Evolutionary conservation across 2,329 filamentous ascomycete species (phyloP), one percentile per base, ranked within the genome.

Genomic region (Aspergillus awamori): DNA sequence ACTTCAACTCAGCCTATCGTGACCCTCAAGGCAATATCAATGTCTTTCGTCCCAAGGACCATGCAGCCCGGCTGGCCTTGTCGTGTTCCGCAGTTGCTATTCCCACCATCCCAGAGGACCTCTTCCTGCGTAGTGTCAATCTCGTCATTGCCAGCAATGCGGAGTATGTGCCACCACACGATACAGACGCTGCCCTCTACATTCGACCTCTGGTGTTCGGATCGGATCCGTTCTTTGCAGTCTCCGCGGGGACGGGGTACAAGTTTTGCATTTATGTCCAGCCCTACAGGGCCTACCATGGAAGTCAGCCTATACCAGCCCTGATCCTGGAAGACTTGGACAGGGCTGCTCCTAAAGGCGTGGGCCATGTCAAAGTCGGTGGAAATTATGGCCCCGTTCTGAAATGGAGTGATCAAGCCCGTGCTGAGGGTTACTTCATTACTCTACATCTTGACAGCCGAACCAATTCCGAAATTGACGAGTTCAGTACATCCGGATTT

Each of bases 381-480:
- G 76, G 76, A 0, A 77, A 77, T 58, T 78, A 78, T 60, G 75
- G 72, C 0, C 72, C 75, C 4, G 75, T 74, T 2, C 63, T 76
- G n/a, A 63, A 66, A n/a, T 74, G 69, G 60, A 70, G 63, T 8
- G 69, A 70, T 11, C 64, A 70, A 38, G 75, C 76, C n/a, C 55
- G 63, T 13, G 62, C 59, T 8, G 66, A 73, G 24, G 76, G 74
- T 1, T 78, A 66, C 51, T 58, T 55, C 4, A 67, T 78, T n/a
- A 74, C 70, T 2, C 63, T 77, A 38, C 74, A 76, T 58, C 62
- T 78, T 8, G 76, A 77, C 58, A 71, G 68, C 22, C 51, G 59
- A 49, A 76, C 73, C 4, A 63, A 63, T 7, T 70, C 66, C 0
- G 69, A 69, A 20, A 70, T 77, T n/a, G 76, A 77, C 45, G 76